phyloP scores from a whole-genome alignment of 306 rosid genomes.

The Rosa rugosa region DNA sequence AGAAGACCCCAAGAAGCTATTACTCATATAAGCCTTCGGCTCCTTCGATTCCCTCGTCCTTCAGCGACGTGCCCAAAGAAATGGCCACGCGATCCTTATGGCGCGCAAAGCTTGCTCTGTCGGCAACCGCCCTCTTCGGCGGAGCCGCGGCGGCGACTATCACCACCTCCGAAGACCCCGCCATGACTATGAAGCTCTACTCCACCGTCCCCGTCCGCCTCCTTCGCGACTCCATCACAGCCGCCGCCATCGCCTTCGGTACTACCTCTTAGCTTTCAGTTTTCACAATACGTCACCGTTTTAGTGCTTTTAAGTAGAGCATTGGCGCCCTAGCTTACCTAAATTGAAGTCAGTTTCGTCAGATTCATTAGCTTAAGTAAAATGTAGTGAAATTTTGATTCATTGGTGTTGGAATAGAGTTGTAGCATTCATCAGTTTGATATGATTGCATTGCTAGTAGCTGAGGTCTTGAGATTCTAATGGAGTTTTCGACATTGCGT shows the following conservation, averaged over 20 bases:
- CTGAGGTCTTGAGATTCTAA: constrained; percentile 13
- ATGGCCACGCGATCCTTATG: constrained; percentile 72
- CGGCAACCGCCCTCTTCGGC: constrained; percentile 54
- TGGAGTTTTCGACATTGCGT: background rate
- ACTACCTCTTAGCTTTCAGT: constrained; percentile 13
- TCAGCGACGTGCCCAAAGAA: background rate
- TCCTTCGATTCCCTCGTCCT: background rate
- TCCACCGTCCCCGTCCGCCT: constrained; percentile 76
- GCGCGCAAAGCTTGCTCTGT: constrained; percentile 69
- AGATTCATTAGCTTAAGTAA: background rate
- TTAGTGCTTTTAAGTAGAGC: background rate
- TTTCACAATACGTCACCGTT: constrained; percentile 2
- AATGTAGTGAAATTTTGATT: background rate
- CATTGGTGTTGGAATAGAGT: background rate
- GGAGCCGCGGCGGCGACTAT: constrained; percentile 64
- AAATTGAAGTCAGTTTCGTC: background rate
- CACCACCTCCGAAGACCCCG: constrained; percentile 81
- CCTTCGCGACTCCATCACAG: constrained; percentile 63
- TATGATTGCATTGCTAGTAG: background rate
- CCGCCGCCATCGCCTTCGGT: constrained; percentile 81
- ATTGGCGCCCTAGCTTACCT: background rate
- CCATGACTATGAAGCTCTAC: constrained; percentile 66
- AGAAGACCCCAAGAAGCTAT: background rate
- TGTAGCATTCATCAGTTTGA: background rate
- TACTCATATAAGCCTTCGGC: background rate